Percentiles rank a stretch among this genome's conserved stretches.
Evolutionary conservation across 1,139 yeast species (phyloP).

Genomic region (Magnusiomyces tetraspermus): DNA sequence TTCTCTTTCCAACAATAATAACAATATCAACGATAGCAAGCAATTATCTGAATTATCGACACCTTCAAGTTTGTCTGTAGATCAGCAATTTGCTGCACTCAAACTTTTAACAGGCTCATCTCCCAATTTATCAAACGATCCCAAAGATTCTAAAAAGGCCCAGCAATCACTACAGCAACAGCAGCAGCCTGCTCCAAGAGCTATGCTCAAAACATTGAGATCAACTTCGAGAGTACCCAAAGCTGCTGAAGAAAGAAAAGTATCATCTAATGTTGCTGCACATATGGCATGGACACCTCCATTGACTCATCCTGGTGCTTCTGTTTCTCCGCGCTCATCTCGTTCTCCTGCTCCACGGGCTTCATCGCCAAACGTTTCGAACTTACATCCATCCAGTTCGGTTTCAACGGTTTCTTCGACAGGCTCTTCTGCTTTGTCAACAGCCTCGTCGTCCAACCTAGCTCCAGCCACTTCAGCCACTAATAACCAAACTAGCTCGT

Average conservation of each 20-base stretch:
- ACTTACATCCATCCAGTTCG: no score
- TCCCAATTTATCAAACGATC: not conserved
- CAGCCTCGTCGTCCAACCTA: not conserved
- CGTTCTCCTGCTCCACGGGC: no score
- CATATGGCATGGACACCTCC: not conserved
- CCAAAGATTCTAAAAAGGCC: not conserved
- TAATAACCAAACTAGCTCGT: no score
- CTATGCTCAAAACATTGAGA: constrained; percentile 1
- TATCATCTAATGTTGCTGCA: not conserved
- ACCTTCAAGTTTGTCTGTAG: not conserved
- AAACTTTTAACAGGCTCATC: not conserved
- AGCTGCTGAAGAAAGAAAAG: not conserved
- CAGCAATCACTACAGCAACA: not conserved
- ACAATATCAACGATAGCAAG: no score
- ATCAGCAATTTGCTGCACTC: not conserved
- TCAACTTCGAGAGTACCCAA: not conserved
- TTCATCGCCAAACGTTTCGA: no score
- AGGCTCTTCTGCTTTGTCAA: no score
- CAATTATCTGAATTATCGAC: not conserved
- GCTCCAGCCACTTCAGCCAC: not conserved
- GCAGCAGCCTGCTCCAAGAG: not conserved
- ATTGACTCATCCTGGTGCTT: no score
- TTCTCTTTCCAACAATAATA: not conserved
- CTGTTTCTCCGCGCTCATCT: no score
- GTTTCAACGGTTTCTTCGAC: no score